A percentile compares a stretch with the other conserved stretches of the same genome.
Evolutionary conservation across 2,329 filamentous ascomycete species (phyloP).

Genomic region (Rasamsonia emersonii): DNA sequence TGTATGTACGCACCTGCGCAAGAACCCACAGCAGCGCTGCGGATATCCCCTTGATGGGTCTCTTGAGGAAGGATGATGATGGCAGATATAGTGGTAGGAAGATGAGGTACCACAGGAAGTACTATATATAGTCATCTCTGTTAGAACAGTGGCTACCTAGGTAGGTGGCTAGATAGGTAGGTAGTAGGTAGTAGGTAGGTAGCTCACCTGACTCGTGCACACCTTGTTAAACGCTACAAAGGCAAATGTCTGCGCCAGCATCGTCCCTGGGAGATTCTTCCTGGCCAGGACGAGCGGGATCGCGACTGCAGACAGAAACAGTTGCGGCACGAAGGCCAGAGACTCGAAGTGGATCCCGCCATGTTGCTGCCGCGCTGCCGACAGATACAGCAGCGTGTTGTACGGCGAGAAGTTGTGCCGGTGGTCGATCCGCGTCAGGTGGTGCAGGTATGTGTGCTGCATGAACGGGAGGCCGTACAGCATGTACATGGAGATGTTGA

Average conservation of each 20-base stretch:
- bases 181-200: not conserved
- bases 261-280: conserved; percentile 68
- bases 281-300: conserved; percentile 72
- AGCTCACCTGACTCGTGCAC: conserved; percentile 83
- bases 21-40: conserved; percentile 66
- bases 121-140: conserved; percentile 52
- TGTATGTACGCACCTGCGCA: conserved; percentile 48
- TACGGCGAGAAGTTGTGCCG: conserved; percentile 98
- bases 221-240: conserved; percentile 99
- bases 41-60: conserved; percentile 51
- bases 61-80: conserved; percentile 59
- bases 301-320: conserved; percentile 67
- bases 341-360: conserved; percentile 53
- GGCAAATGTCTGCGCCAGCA: conserved; percentile 92
- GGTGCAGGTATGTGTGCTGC: conserved; percentile 85
- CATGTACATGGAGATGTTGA: conserved; percentile 73
- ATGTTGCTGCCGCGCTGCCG: conserved; percentile 52
- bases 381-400: conserved; percentile 82
- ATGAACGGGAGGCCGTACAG: conserved; percentile 74
- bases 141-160: not conserved
- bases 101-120: conserved; percentile 97
- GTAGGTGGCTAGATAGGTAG: not conserved
- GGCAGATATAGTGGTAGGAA: conserved; percentile 89
- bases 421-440: conserved; percentile 87
- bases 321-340: conserved; percentile 79